Percentiles rank a stretch among this genome's conserved stretches.
Conservation (phyloP, 352 stramenopile species). For the Bremia lactucae region DNA sequence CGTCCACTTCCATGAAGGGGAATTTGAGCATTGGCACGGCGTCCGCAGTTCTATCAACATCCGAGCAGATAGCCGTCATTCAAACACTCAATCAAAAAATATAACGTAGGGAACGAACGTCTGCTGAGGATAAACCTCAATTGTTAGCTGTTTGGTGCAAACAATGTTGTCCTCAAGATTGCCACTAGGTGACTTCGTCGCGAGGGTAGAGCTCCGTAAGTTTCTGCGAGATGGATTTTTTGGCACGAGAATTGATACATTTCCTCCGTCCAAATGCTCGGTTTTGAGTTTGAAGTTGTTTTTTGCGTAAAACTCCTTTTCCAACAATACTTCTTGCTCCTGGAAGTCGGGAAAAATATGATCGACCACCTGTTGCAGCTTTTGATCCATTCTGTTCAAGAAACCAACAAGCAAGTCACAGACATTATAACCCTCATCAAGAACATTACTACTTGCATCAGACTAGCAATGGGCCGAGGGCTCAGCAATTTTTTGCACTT, state of each 20-base stretch:
- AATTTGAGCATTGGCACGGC: constrained; percentile 24
- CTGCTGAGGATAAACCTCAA: constrained; percentile 35
- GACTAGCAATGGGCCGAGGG: constrained; percentile 40
- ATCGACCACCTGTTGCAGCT: constrained; percentile 65
- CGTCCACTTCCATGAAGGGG: constrained; percentile 54
- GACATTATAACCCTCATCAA: neutral
- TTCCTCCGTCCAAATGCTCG: constrained; percentile 2
- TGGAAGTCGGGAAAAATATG: constrained; percentile 62
- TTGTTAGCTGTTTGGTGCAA: constrained; percentile 17
- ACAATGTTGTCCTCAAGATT: neutral
- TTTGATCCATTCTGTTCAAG: constrained; percentile 48
- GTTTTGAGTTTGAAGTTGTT: constrained; percentile 49
- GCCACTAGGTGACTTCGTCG: constrained; percentile 1
- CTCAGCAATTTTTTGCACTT: constrained; percentile 48
- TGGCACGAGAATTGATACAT: constrained; percentile 4
- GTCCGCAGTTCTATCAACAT: constrained; percentile 12
- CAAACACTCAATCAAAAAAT: neutral
- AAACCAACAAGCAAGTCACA: neutral
- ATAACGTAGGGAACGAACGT: constrained; percentile 16
- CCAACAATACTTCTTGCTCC: constrained; percentile 30
- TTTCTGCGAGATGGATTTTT: constrained; percentile 1
- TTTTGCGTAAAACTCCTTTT: constrained; percentile 51
- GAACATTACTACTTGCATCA: constrained; percentile 35
- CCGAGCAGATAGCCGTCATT: neutral
- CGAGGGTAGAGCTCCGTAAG: constrained; percentile 4